phyloP scores from a whole-genome alignment of 768 basidiomycete species.

The Heimioporus sp. region DNA sequence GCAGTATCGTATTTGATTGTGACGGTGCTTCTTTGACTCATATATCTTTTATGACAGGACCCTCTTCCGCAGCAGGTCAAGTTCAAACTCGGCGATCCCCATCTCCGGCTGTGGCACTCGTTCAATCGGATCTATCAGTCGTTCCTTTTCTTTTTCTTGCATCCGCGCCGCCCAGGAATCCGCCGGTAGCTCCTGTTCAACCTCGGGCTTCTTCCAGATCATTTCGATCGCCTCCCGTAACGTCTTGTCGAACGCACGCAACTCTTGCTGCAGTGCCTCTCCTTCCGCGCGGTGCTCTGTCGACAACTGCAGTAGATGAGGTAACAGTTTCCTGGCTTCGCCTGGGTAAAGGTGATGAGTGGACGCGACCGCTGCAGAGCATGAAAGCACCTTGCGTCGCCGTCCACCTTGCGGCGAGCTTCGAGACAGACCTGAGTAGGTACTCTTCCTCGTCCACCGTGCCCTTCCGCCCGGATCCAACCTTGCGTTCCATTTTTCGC shows the following conservation, averaged over 20 bases:
- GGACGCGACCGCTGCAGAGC: neutral
- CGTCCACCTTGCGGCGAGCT: conserved; percentile 64
- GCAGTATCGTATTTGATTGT: neutral
- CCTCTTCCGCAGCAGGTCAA: conserved; percentile 21
- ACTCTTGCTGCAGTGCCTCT: conserved; percentile 55
- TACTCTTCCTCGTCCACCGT: conserved; percentile 97
- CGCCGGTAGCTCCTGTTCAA: conserved; percentile 23
- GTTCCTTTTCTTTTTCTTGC: conserved; percentile 51
- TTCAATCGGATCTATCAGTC: conserved; percentile 47
- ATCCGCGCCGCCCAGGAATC: conserved; percentile 55
- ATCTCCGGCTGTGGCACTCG: conserved; percentile 50
- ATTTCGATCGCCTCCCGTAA: conserved; percentile 56
- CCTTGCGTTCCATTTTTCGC: conserved; percentile 82
- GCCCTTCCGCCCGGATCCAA: conserved; percentile 87
- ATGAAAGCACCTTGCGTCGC: conserved; percentile 53
- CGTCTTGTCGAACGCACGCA: conserved; percentile 56
- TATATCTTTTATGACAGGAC: neutral
- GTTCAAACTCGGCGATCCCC: conserved; percentile 16
- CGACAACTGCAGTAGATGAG: conserved; percentile 73
- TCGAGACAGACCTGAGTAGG: conserved; percentile 77
- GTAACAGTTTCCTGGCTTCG: conserved; percentile 66
- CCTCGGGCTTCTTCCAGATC: conserved; percentile 53
- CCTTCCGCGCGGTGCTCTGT: conserved; percentile 69
- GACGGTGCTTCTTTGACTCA: neutral
- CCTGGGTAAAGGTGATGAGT: conserved; percentile 37